Conservation (phyloP, 2,329 filamentous ascomycete species). For the Huntiella omanensis region DNA sequence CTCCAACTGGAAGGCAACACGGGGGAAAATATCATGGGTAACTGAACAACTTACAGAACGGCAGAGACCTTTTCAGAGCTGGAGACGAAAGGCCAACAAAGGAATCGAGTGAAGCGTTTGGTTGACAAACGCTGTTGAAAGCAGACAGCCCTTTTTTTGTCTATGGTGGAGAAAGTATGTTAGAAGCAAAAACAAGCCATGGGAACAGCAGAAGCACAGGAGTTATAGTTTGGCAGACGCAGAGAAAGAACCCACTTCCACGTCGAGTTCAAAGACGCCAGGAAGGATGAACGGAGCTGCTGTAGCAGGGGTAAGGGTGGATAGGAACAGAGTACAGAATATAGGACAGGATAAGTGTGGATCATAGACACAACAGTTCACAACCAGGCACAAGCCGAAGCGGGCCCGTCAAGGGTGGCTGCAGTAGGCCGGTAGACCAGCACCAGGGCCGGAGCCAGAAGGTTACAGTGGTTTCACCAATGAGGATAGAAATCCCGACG, state of each 20-base stretch:
- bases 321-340: constrained; percentile 5
- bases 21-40: too few relatives aligned
- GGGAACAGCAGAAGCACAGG: constrained; percentile 5
- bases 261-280: constrained; percentile 1
- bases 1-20: too few relatives aligned
- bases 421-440: too few relatives aligned
- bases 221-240: constrained; percentile 8
- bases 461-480: too few relatives aligned
- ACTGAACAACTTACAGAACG: too few relatives aligned
- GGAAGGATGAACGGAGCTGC: background rate
- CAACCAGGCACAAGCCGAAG: too few relatives aligned
- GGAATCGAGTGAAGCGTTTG: background rate
- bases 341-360: constrained; percentile 6
- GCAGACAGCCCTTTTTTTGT: background rate
- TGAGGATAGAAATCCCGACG: too few relatives aligned
- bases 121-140: constrained; percentile 1
- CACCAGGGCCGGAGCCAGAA: too few relatives aligned
- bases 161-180: constrained; percentile 5
- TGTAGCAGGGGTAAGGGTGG: constrained; percentile 2
- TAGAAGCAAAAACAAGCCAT: constrained; percentile 4
- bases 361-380: background rate
- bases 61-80: too few relatives aligned
- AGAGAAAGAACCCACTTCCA: background rate
- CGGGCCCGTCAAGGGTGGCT: too few relatives aligned
- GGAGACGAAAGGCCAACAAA: background rate